Evolutionary conservation across 164 flowering plant species (phyloP).

Genomic region (Vitis rupestris): DNA sequence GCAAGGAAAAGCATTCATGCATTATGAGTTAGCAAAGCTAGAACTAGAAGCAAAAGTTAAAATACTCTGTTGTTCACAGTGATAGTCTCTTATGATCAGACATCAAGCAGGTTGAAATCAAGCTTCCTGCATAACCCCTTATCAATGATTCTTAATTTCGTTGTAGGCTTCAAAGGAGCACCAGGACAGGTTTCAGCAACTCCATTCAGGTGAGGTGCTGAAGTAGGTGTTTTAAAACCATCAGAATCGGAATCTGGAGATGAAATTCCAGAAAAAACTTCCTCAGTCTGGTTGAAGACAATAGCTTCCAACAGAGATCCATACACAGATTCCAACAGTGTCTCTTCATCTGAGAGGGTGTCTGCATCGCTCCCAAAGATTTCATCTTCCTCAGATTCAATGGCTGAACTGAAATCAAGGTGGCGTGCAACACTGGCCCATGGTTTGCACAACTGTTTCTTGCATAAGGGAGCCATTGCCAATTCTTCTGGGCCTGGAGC

Average conservation of each 20-base stretch:
- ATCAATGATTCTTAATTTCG: conserved; percentile 30
- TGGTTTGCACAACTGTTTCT: conserved; percentile 28
- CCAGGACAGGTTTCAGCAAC: conserved; percentile 67
- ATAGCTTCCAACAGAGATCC: conserved; percentile 46
- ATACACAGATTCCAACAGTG: conserved; percentile 41
- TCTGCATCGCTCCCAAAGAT: conserved; percentile 11
- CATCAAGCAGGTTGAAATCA: conserved; percentile 36
- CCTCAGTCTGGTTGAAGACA: conserved; percentile 36
- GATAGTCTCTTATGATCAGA: neutral
- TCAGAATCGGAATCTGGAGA: conserved; percentile 11
- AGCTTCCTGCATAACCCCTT: conserved; percentile 57
- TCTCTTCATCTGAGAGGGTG: conserved; percentile 33
- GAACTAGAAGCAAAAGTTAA: neutral
- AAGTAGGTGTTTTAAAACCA: conserved; percentile 42
- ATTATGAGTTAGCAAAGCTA: neutral
- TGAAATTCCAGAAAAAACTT: conserved; percentile 17
- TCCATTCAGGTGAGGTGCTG: conserved; percentile 28
- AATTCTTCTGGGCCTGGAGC: conserved; percentile 66
- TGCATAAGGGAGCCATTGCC: conserved; percentile 46
- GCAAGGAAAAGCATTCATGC: conserved; percentile 3
- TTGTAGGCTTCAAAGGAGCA: conserved; percentile 51
- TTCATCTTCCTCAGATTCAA: neutral
- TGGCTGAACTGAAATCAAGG: conserved; percentile 33
- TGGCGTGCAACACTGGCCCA: conserved; percentile 29
- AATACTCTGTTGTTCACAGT: neutral